These are phyloP conservation scores for Schrenkiella parvula DNA, from an alignment of 345 rosid genomes.

Conservation along the genomic window DNA sequence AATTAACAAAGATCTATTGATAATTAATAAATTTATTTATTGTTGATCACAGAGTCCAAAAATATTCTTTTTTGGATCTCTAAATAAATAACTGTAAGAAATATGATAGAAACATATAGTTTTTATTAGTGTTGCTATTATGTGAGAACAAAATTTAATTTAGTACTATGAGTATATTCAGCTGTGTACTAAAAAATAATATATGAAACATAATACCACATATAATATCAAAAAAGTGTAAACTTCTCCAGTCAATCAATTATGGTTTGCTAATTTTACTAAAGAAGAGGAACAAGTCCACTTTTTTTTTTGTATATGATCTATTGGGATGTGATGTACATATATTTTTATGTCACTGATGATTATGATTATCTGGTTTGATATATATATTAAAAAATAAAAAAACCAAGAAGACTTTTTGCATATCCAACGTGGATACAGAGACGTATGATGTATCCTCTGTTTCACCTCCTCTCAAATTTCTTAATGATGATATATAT, in stretches of 20 bases:
- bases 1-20: not conserved
- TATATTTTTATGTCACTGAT: not conserved
- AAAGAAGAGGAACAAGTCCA: too few species aligned
- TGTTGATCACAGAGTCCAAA: too few species aligned
- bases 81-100: not conserved
- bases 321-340: not conserved
- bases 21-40: too few species aligned
- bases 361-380: not conserved
- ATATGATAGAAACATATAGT: not conserved
- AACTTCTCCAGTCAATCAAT: not conserved
- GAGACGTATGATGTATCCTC: not conserved
- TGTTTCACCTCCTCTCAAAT: conserved; percentile 19
- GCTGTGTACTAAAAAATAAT: not conserved
- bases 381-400: not conserved
- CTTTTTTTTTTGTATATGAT: not conserved
- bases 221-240: not conserved
- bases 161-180: not conserved
- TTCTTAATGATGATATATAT: not conserved
- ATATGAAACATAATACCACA: not conserved
- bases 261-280: not conserved
- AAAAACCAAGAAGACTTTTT: conserved; percentile 9
- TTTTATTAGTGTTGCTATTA: not conserved
- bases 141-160: not conserved
- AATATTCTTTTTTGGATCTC: too few species aligned
- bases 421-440: conserved; percentile 1